phyloP scores from a whole-genome alignment of 352 stramenopile species.

The Phytopythium vexans region DNA sequence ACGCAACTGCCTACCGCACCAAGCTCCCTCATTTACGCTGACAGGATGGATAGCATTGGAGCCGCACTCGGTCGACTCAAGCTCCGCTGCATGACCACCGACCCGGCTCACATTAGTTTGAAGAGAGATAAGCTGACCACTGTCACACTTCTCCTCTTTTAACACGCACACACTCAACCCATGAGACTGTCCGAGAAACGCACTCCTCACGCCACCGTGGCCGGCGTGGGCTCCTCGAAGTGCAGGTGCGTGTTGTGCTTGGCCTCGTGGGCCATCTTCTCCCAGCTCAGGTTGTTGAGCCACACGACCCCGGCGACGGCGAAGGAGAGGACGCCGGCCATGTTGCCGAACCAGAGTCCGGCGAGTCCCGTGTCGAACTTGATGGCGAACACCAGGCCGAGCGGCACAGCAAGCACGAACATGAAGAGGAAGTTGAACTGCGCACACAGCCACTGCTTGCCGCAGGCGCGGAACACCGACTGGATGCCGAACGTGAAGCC shows the following conservation, averaged over 20 bases:
- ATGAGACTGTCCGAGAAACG: background rate
- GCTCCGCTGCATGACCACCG: no score
- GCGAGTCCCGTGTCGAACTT: constrained; percentile 33
- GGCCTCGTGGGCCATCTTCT: constrained; percentile 42
- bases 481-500: constrained; percentile 38
- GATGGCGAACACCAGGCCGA: constrained; percentile 41
- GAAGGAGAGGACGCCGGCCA: constrained; percentile 40
- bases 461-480: constrained; percentile 41
- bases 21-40: no score
- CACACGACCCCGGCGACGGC: constrained; percentile 31
- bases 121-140: no score
- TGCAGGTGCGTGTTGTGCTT: constrained; percentile 37
- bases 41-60: no score
- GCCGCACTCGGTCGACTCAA: no score
- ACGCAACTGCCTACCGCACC: no score
- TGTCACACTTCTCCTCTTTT: background rate
- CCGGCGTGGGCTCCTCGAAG: constrained; percentile 17
- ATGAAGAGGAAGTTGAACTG: constrained; percentile 51
- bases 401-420: constrained; percentile 43
- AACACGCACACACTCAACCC: background rate
- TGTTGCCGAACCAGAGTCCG: constrained; percentile 56
- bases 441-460: constrained; percentile 45
- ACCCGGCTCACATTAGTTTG: no score
- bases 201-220: constrained; percentile 10
- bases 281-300: constrained; percentile 48